These are phyloP conservation scores for Anethum foeniculum DNA, from an alignment of 140 eudicot genomes.

Conservation along the genomic window DNA sequence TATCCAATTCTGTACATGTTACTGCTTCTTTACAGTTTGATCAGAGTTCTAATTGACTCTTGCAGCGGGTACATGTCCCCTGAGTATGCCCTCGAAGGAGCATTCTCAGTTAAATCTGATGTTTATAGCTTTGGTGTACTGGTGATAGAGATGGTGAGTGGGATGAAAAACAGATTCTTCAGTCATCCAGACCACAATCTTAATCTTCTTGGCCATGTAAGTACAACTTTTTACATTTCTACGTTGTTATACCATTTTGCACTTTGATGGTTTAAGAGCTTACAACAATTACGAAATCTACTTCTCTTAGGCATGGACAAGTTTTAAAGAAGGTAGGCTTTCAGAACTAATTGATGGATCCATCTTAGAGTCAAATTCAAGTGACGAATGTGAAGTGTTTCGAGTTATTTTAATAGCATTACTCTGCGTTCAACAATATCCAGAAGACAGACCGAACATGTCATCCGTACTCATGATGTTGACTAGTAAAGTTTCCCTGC, in stretches of 20 bases:
- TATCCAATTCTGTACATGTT: not conserved
- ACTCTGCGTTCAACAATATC: not conserved
- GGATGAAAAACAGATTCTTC: not conserved
- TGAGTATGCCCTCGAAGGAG: not conserved
- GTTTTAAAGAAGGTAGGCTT: constrained; percentile 6
- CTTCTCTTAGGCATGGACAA: constrained; percentile 14
- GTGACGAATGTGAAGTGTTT: not conserved
- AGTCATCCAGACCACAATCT: too few relatives aligned
- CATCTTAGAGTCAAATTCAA: not conserved
- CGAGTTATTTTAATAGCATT: constrained; percentile 9
- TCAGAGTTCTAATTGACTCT: not conserved
- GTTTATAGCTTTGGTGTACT: constrained; percentile 1
- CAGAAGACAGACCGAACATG: too few relatives aligned
- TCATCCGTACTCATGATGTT: not conserved
- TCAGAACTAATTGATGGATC: constrained; percentile 6
- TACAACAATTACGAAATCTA: not conserved
- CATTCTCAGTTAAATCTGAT: not conserved
- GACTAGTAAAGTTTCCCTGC: not conserved
- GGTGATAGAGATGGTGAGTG: constrained; percentile 3
- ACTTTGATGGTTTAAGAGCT: not conserved
- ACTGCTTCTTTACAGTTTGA: not conserved
- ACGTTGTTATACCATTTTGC: not conserved
- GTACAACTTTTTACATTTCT: not conserved
- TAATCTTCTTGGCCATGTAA: constrained; percentile 11
- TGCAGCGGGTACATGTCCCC: constrained; percentile 3